These are phyloP conservation scores for Boletus speciosus DNA, from an alignment of 768 basidiomycete species.

Conservation along the genomic window DNA sequence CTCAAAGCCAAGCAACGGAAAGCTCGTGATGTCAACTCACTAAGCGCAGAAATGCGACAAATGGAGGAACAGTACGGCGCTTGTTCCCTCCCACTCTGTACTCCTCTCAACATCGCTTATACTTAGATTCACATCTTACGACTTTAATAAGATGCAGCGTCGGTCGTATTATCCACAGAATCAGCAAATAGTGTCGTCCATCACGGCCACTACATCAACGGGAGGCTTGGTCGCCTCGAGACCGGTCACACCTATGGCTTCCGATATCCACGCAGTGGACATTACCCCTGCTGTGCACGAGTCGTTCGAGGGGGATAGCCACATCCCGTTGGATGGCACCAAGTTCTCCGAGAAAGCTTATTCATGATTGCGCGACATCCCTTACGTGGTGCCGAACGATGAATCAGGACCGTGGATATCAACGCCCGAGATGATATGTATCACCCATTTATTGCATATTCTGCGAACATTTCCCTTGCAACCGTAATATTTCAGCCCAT, in stretches of 20 bases:
- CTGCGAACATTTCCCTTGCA: slow-evolving; percentile 16
- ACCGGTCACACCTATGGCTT: slow-evolving; percentile 62
- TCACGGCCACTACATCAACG: slow-evolving; percentile 73
- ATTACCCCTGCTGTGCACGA: slow-evolving; percentile 42
- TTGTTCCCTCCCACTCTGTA: background rate
- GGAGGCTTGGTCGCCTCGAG: slow-evolving; percentile 68
- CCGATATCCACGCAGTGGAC: slow-evolving; percentile 42
- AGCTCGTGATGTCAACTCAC: slow-evolving; percentile 73
- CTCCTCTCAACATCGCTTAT: background rate
- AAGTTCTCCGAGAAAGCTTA: slow-evolving; percentile 49
- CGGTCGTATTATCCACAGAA: slow-evolving; percentile 89
- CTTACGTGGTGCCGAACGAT: background rate
- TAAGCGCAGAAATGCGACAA: slow-evolving; percentile 90
- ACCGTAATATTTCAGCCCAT: slow-evolving; percentile 19
- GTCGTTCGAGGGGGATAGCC: slow-evolving; percentile 40
- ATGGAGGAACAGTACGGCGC: slow-evolving; percentile 95
- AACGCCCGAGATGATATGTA: slow-evolving; percentile 17
- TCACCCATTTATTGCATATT: slow-evolving; percentile 23
- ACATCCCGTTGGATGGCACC: slow-evolving; percentile 38
- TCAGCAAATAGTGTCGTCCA: slow-evolving; percentile 56
- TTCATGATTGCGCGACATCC: slow-evolving; percentile 33
- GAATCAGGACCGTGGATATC: background rate
- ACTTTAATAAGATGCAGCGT: slow-evolving; percentile 88
- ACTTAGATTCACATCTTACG: slow-evolving; percentile 82
- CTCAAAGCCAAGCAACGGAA: slow-evolving; percentile 93